phyloP scores from a whole-genome alignment of 768 basidiomycete genomes.

The Tricholoma sp. region DNA sequence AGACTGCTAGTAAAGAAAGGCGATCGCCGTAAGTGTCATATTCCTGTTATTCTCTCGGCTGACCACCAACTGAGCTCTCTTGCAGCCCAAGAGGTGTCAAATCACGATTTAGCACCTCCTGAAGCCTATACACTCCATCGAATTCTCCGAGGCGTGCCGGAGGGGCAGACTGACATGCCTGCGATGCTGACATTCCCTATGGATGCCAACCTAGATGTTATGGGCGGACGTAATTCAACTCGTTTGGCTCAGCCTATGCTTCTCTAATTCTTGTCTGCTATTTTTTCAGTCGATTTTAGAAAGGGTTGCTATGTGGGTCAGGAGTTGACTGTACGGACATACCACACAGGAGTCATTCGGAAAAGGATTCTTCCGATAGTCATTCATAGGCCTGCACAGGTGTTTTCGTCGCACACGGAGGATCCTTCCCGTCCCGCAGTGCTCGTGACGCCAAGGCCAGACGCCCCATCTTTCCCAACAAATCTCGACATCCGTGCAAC shows the following conservation, averaged over 20 bases:
- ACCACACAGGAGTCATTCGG: conserved; percentile 87
- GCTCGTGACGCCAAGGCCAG: conserved; percentile 9
- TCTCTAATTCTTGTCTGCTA: conserved; percentile 2
- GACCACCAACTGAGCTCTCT: neutral
- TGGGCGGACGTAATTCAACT: conserved; percentile 76
- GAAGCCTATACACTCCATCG: conserved; percentile 76
- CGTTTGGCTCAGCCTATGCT: neutral
- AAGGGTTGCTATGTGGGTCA: conserved; percentile 99
- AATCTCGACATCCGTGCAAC: conserved; percentile 35
- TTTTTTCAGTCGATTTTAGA: conserved; percentile 73
- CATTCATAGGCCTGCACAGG: conserved; percentile 37
- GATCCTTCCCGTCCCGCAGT: conserved; percentile 9
- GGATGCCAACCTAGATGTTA: conserved; percentile 91
- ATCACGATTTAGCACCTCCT: conserved; percentile 46
- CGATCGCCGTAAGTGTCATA: conserved; percentile 57
- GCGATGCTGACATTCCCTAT: conserved; percentile 84
- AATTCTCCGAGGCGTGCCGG: conserved; percentile 80
- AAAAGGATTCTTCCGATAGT: conserved; percentile 87
- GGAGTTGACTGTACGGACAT: conserved; percentile 94
- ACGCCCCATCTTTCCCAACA: conserved; percentile 22
- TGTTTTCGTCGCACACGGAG: conserved; percentile 17
- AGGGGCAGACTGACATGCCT: conserved; percentile 73
- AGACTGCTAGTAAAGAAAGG: conserved; percentile 69
- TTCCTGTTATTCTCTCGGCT: neutral
- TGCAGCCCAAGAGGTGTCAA: conserved; percentile 48